Evolutionary conservation across 2,329 filamentous ascomycete genomes (phyloP).

Genomic region (Penicillium sp.): DNA sequence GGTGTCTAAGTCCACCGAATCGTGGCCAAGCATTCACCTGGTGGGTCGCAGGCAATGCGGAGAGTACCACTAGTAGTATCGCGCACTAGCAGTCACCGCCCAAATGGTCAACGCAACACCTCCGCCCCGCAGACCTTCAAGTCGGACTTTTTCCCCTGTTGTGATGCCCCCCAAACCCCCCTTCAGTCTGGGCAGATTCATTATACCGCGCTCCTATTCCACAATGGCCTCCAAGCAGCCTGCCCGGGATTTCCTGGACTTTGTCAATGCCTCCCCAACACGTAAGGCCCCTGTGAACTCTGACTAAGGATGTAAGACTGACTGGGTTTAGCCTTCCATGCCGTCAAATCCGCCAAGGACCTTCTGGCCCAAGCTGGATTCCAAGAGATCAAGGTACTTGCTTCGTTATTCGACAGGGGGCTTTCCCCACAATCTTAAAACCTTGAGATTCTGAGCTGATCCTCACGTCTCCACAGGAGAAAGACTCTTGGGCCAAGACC

Average conservation of each 20-base stretch:
- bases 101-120: not conserved
- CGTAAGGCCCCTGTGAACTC: conserved; percentile 59
- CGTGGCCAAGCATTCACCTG: not conserved
- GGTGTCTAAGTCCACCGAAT: too few species aligned
- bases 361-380: conserved; percentile 85
- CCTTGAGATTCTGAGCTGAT: conserved; percentile 4
- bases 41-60: not conserved
- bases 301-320: conserved; percentile 7
- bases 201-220: conserved; percentile 20
- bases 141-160: not conserved
- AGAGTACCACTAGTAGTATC: too few species aligned
- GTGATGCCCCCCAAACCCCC: conserved; percentile 15
- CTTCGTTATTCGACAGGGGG: not conserved
- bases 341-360: conserved; percentile 76
- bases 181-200: conserved; percentile 12
- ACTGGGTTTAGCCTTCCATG: conserved; percentile 77
- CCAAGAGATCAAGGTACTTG: conserved; percentile 70
- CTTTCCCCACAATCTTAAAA: not conserved
- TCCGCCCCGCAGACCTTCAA: not conserved
- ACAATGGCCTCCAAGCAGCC: conserved; percentile 45
- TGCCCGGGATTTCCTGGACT: conserved; percentile 85
- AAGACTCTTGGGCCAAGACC: conserved; percentile 81
- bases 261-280: conserved; percentile 92
- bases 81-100: conserved; percentile 20
- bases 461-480: conserved; percentile 60